Evolutionary conservation across 2,329 filamentous ascomycete genomes (phyloP).

Genomic region (Colletotrichum costaricense): DNA sequence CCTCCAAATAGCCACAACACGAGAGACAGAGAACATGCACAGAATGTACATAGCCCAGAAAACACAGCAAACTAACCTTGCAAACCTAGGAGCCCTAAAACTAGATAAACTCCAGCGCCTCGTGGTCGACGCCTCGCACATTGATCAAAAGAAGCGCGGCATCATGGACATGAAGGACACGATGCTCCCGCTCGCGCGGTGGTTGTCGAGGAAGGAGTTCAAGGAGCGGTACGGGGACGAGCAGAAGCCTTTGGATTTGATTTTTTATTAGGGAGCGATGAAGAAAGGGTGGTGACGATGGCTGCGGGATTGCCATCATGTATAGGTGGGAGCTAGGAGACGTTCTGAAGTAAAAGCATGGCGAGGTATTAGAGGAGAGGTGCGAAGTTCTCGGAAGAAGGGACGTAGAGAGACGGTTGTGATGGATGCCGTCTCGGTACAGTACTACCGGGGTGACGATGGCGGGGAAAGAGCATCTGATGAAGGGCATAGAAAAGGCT

Average conservation of each 20-base stretch:
- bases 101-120: slow-evolving; percentile 79
- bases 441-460: not conserved
- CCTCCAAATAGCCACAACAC: too few relatives aligned
- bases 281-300: not conserved
- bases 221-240: slow-evolving; percentile 74
- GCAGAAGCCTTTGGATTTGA: slow-evolving; percentile 67
- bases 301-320: not conserved
- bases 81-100: slow-evolving; percentile 72
- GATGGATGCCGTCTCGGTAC: not conserved
- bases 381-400: not conserved
- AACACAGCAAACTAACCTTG: not conserved
- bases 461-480: not conserved
- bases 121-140: slow-evolving; percentile 90
- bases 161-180: slow-evolving; percentile 97
- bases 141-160: slow-evolving; percentile 94
- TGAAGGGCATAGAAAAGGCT: not conserved
- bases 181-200: slow-evolving; percentile 80
- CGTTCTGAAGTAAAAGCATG: not conserved
- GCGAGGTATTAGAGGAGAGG: not conserved
- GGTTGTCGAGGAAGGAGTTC: slow-evolving; percentile 78
- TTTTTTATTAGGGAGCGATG: slow-evolving; percentile 67
- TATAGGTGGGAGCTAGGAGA: not conserved
- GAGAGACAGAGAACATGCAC: not conserved
- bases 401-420: not conserved
- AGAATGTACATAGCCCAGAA: not conserved